Conservation (phyloP, 768 basidiomycete species). For the Xerocomus spinulosus region DNA sequence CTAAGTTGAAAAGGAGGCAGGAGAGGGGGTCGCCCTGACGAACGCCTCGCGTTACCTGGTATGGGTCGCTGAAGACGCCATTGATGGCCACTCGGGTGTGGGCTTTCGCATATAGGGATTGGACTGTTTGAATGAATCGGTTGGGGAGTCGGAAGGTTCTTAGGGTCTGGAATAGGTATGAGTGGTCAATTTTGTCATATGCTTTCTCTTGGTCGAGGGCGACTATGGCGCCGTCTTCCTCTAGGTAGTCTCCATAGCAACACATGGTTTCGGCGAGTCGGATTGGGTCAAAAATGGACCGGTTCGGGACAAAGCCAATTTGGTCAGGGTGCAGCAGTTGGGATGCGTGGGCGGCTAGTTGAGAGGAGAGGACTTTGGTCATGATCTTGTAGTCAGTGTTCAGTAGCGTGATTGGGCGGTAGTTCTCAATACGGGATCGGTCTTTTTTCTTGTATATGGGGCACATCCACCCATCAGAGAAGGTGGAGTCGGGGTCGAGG, state of each 20-base stretch:
- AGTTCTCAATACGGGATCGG: conserved; percentile 28
- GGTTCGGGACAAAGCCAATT: conserved; percentile 34
- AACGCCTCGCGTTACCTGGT: not conserved
- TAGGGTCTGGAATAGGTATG: conserved; percentile 18
- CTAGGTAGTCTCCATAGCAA: conserved; percentile 7
- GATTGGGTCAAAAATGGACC: conserved; percentile 32
- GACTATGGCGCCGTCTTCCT: conserved; percentile 26
- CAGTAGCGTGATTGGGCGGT: conserved; percentile 35
- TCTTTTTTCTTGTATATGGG: conserved; percentile 42
- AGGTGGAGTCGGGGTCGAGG: conserved; percentile 4
- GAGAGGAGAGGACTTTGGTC: conserved; percentile 20
- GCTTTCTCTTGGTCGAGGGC: too few relatives aligned
- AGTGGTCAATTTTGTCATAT: conserved; percentile 35
- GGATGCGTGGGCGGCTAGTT: conserved; percentile 13
- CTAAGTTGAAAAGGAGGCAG: not conserved
- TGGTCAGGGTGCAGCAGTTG: conserved; percentile 26
- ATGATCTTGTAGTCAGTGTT: conserved; percentile 34
- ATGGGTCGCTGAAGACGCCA: not conserved
- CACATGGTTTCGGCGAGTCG: conserved; percentile 25
- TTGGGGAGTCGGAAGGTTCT: not conserved
- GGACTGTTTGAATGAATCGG: not conserved
- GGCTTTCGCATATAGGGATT: not conserved
- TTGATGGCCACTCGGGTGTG: not conserved
- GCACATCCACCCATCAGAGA: conserved; percentile 32
- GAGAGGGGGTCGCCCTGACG: not conserved